Conservation (phyloP, 2,329 filamentous ascomycete genomes). For the Ceratocystis diversiconidia region DNA sequence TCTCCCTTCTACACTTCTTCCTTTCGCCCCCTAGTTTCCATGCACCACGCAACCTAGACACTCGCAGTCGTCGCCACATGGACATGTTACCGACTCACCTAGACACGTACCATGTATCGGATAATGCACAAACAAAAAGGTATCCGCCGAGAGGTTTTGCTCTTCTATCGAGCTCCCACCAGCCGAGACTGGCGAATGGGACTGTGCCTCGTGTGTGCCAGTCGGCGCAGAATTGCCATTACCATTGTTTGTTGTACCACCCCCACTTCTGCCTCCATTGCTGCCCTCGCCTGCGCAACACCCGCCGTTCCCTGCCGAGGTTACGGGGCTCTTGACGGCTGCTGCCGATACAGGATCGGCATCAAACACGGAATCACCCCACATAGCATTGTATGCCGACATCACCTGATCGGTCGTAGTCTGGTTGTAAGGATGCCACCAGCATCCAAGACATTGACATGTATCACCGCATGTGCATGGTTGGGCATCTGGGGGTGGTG, state of each 20-base stretch:
- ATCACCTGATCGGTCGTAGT: constrained; percentile 42
- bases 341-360: background rate
- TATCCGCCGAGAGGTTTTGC: constrained; percentile 35
- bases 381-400: constrained; percentile 33
- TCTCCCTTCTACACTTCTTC: background rate
- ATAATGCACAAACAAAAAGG: constrained; percentile 48
- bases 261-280: background rate
- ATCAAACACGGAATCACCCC: constrained; percentile 24
- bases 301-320: background rate
- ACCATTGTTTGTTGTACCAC: background rate
- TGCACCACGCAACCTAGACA: constrained; percentile 45
- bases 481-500: constrained; percentile 26
- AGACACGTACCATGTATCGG: constrained; percentile 33
- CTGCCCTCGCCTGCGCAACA: background rate
- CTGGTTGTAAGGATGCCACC: constrained; percentile 52
- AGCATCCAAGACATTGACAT: constrained; percentile 55
- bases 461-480: constrained; percentile 49
- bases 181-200: background rate
- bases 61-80: constrained; percentile 45
- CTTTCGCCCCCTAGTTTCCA: constrained; percentile 11
- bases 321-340: constrained; percentile 22
- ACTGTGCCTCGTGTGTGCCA: background rate
- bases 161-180: constrained; percentile 30
- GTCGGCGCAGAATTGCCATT: background rate
- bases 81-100: constrained; percentile 37